Evolutionary conservation across 2,329 filamentous ascomycete genomes (phyloP).

Genomic region (Diplodia corticola): DNA sequence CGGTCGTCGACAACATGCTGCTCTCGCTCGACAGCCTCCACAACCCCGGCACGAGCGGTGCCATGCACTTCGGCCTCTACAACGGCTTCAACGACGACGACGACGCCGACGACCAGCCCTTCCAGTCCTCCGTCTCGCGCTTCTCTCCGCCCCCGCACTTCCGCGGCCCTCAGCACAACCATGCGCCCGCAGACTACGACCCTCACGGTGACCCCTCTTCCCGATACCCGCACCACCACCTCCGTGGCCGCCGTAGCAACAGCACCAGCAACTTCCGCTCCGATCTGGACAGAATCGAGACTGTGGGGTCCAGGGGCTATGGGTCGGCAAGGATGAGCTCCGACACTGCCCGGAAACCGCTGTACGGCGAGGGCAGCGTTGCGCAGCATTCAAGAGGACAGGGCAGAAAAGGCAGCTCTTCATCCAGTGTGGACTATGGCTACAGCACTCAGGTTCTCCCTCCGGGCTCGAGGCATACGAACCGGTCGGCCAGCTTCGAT

Average conservation of each 20-base stretch:
- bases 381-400: conserved; percentile 46
- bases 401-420: conserved; percentile 71
- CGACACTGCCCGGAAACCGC: conserved; percentile 30
- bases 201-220: conserved; percentile 36
- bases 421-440: conserved; percentile 65
- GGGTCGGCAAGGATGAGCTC: conserved; percentile 21
- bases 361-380: conserved; percentile 34
- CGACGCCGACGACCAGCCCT: conserved; percentile 43
- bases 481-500: conserved; percentile 76
- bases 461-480: conserved; percentile 47
- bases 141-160: conserved; percentile 35
- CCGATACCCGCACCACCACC: conserved; percentile 44
- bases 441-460: conserved; percentile 61
- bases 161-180: conserved; percentile 59
- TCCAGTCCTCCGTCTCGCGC: conserved; percentile 37
- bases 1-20: conserved; percentile 93
- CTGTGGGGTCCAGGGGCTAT: conserved; percentile 24
- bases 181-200: conserved; percentile 57
- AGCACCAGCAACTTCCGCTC: conserved; percentile 69
- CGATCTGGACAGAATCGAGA: conserved; percentile 33
- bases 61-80: conserved; percentile 31
- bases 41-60: conserved; percentile 45
- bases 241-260: conserved; percentile 69
- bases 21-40: conserved; percentile 76
- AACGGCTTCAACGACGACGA: conserved; percentile 45